These are phyloP conservation scores for Dioscorea alata DNA, from an alignment of 106 monocot species.

Conservation along the genomic window DNA sequence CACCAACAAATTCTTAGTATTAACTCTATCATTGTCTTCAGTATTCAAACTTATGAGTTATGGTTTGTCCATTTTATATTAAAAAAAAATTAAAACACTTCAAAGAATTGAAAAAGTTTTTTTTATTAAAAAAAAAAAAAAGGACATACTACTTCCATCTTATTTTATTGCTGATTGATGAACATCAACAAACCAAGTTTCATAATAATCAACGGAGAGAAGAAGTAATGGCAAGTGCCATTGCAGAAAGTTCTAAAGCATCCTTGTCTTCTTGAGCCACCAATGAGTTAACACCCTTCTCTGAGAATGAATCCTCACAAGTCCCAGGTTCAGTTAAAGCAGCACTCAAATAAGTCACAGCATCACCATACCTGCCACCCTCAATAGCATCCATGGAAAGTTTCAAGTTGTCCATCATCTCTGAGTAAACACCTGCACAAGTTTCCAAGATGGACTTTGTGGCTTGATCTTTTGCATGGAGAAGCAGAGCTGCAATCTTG, in stretches of 20 bases:
- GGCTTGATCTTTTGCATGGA: too few relatives aligned
- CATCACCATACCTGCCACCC: not conserved
- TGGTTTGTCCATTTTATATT: too few relatives aligned
- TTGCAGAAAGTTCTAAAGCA: not conserved
- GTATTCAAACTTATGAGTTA: too few relatives aligned
- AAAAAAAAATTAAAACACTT: too few relatives aligned
- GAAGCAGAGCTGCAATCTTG: not conserved
- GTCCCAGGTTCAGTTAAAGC: not conserved
- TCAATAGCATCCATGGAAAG: not conserved
- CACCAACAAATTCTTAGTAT: too few relatives aligned
- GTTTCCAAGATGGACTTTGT: not conserved
- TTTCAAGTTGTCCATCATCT: not conserved
- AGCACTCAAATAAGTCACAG: not conserved
- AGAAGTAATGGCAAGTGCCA: not conserved
- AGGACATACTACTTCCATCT: too few relatives aligned
- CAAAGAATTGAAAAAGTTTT: too few relatives aligned
- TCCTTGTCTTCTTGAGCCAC: not conserved
- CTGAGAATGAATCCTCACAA: not conserved
- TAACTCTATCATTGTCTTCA: too few relatives aligned
- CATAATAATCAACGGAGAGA: not conserved
- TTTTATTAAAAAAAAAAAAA: too few relatives aligned
- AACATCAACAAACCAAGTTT: not conserved
- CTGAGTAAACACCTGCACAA: not conserved
- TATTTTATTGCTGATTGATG: too few relatives aligned
- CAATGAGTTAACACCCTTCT: not conserved